Evolutionary conservation across 306 rosid genomes (phyloP), one percentile per base, ranked within the genome.

Genomic region (Oemleria cerasiformis): DNA sequence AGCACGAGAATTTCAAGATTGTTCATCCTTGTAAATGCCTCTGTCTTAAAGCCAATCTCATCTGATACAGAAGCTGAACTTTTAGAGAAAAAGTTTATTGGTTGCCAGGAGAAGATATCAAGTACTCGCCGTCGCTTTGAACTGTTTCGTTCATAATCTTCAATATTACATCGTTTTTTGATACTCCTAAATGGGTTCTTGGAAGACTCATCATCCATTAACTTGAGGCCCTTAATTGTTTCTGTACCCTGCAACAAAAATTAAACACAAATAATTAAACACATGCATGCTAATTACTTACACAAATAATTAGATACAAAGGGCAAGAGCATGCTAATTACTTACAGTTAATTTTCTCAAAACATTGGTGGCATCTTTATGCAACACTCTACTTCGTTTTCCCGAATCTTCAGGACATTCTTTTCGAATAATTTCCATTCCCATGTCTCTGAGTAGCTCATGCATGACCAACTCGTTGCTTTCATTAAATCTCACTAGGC

Each of bases 21-120:
- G 49, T 63, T 6, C 68, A 63, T 63, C 49, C 8, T 63, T n/a
- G 10, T 63, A 41, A 63, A 63, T n/a, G 68, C 50, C 8, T 63
- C 68, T n/a, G 50, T 5, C 41, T 42, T n/a, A 16, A 63, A 63
- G 8, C 41, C 16, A 6, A 41, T 7, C 45, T 36, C 66, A 7
- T 38, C 16, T 62, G 66, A 16, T 62, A 21, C 47, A 8, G 21
- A 8, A 41, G 15, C 45, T 62, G 47, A 39, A 39, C 30, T 25
- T 25, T 25, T 25, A 25, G 68, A 39, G 15, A 23, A 61, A n/a
- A 40, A 63, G 68, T 19, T 40, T 36, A 36, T 39, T 62, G 30
- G 8, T n/a, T 39, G 16, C 48, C 48, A 62, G 13, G 48, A 4
- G 47, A 62, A 62, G 63, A 62, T 16, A 62, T 12, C 48, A 62